A percentile compares a stretch with the other conserved stretches of the same genome.
These are phyloP conservation scores for Tetrahymena elliotti DNA, from an alignment of 73 alveolate species.

Conservation along the genomic window DNA sequence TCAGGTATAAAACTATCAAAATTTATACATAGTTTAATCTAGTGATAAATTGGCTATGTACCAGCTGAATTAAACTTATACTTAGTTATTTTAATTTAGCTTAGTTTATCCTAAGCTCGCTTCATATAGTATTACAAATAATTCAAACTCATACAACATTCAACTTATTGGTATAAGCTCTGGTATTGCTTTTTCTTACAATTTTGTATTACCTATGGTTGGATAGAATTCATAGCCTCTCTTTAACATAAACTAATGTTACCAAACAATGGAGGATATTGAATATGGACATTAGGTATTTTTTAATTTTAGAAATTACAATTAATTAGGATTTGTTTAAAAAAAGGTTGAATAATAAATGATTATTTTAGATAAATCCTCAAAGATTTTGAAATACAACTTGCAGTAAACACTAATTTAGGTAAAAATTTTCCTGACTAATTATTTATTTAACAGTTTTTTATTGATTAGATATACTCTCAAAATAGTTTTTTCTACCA, in stretches of 20 bases:
- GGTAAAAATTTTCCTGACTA: neutral
- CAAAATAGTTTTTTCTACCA: neutral
- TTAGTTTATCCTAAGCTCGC: neutral
- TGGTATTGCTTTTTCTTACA: neutral
- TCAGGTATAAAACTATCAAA: neutral
- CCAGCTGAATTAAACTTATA: neutral
- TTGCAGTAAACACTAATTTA: neutral
- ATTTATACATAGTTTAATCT: neutral
- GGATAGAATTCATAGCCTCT: neutral
- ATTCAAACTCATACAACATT: neutral
- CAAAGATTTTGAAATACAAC: neutral
- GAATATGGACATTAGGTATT: neutral
- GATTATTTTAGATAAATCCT: neutral
- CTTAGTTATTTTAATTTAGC: neutral
- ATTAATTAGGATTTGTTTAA: too few species aligned
- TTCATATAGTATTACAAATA: neutral
- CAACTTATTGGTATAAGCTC: neutral
- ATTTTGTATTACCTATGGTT: neutral
- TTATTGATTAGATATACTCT: neutral
- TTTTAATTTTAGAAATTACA: neutral
- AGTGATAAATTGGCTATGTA: neutral
- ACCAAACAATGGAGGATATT: neutral
- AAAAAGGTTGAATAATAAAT: neutral
- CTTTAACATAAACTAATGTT: neutral
- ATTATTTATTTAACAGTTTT: neutral